Conservation (phyloP, 2,329 filamentous ascomycete species). For the Penicillium rolfsii region DNA sequence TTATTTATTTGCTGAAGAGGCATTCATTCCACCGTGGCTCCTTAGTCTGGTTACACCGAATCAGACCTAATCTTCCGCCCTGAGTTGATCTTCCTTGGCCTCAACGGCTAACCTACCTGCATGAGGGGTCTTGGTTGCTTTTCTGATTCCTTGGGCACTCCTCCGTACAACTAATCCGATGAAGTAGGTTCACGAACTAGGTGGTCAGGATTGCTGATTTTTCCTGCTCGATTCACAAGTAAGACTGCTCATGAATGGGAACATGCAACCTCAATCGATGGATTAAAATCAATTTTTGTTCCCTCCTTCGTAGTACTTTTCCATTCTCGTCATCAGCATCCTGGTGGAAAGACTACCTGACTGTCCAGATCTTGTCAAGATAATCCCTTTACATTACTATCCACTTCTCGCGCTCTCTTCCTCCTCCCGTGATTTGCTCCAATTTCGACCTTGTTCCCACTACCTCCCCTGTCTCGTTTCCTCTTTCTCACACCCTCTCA, state of each 20-base stretch:
- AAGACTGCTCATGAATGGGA: not conserved
- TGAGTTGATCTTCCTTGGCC: not conserved
- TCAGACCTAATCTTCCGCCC: not conserved
- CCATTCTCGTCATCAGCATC: not conserved
- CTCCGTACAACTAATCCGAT: not conserved
- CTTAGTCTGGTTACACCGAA: not conserved
- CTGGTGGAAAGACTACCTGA: not conserved
- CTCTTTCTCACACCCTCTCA: not conserved
- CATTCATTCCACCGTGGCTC: not conserved
- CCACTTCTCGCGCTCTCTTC: not conserved
- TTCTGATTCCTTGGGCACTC: not conserved
- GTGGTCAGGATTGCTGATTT: too few relatives aligned
- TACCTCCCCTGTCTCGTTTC: not conserved
- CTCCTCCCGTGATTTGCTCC: constrained; percentile 1
- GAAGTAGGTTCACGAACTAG: not conserved
- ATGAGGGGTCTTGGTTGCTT: not conserved
- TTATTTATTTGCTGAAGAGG: not conserved
- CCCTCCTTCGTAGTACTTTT: not conserved
- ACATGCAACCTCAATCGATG: not conserved
- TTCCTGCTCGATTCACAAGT: not conserved
- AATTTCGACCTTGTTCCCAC: not conserved
- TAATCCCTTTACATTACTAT: not conserved
- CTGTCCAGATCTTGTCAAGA: not conserved
- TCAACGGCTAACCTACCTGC: constrained; percentile 1
- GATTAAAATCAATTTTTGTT: not conserved